Evolutionary conservation across 805 yeast genomes (phyloP), one percentile per base, ranked within the genome.

Genomic region (Saturnispora dispora): DNA sequence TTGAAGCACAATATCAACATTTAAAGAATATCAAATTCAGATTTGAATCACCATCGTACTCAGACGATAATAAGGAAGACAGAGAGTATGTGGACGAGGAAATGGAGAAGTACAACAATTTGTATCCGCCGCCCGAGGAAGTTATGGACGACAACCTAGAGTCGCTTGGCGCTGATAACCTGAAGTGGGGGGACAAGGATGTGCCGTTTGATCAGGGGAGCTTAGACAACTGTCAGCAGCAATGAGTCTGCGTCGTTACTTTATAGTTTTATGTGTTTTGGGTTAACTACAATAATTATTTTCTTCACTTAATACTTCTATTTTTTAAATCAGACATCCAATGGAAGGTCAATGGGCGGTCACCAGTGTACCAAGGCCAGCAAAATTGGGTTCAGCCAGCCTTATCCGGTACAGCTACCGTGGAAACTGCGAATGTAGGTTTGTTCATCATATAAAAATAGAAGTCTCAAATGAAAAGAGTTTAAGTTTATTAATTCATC

Each of bases 361-460:
- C 90, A 85, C 89, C 72, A 88, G 70, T 79, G 74, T 76, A 80
- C 83, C 69, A 78, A 76, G 82, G 75, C 39, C 52, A 45, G 56
- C 60, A 60, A 50, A 55, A 55, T 60, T 84, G 85, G 90, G 90
- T 83, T 84, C 88, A 64, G 61, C 60, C 53, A 32, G 52, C 61
- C 63, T 62, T 62, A 70, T 71, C 71, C 71, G 77, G 89, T 82
- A 80, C 75, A 80, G 70, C 86, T 85, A 83, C 90, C 93, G 93
- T 79, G 91, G 90, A 85, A 84, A 85, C 93, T 85, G 93, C 91
- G 93, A 85, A 84, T 84, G 93, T 83, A 71, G 74, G 74, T 83
- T 70, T 73, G 70, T 80, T 84, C 90, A 84, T 85, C 93, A 84
- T 73, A 63, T 80, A 52, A 62, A 62, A 63, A 39, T 20, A 28